Evolutionary conservation across 2,329 filamentous ascomycete genomes (phyloP).

Genomic region (Ascosphaera aggregata): DNA sequence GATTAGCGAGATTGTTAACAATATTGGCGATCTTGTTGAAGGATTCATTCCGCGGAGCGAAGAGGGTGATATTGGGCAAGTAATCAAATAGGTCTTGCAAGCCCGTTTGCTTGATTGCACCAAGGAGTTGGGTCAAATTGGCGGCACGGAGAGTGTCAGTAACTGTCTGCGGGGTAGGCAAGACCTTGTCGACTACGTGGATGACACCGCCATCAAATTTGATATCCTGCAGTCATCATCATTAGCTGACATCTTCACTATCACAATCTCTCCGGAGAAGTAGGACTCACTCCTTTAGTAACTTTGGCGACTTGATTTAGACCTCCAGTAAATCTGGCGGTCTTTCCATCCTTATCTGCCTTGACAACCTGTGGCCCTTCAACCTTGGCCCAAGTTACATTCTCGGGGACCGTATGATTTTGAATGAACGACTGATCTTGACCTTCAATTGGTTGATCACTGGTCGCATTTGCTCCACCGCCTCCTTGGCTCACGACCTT

Average conservation of each 20-base stretch:
- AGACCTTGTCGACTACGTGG: conserved; percentile 27
- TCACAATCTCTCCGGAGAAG: not conserved
- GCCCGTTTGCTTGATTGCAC: conserved; percentile 23
- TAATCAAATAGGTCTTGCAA: conserved; percentile 14
- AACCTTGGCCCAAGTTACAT: conserved; percentile 31
- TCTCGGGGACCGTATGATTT: conserved; percentile 23
- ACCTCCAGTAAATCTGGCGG: conserved; percentile 26
- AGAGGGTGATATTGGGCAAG: conserved; percentile 15
- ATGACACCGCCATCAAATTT: conserved; percentile 32
- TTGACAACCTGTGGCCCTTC: conserved; percentile 36
- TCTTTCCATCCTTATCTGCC: conserved; percentile 18
- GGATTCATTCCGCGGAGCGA: conserved; percentile 5
- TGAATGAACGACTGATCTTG: not conserved
- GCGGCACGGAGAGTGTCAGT: conserved; percentile 18
- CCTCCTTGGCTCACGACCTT: not conserved
- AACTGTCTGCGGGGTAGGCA: conserved; percentile 23
- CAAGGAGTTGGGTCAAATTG: conserved; percentile 24
- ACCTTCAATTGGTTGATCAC: too few relatives aligned
- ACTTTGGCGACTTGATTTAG: conserved; percentile 27
- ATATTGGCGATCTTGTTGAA: conserved; percentile 4
- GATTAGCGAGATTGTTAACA: conserved; percentile 4
- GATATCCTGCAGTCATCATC: conserved; percentile 26
- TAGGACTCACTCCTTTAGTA: conserved; percentile 21
- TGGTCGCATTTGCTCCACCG: not conserved
- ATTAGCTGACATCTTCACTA: too few relatives aligned